These are phyloP conservation scores for Leccinum variicolor DNA, from an alignment of 768 basidiomycete genomes.

Conservation along the genomic window DNA sequence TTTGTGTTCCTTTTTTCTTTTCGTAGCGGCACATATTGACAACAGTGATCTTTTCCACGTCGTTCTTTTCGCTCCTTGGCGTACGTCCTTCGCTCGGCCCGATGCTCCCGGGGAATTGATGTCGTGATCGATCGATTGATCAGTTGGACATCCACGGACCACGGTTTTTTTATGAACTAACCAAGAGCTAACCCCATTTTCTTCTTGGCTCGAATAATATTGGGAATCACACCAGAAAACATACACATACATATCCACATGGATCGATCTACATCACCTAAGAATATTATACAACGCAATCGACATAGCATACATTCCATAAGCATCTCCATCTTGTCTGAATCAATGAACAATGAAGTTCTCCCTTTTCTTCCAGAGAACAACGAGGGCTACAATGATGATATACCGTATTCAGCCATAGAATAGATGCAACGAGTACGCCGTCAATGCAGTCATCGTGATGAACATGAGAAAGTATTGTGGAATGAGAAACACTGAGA, in stretches of 20 bases:
- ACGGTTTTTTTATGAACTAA: not conserved
- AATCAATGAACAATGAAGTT: not conserved
- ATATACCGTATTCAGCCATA: slow-evolving; percentile 24
- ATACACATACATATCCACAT: not conserved
- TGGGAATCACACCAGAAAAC: not conserved
- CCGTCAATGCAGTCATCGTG: slow-evolving; percentile 36
- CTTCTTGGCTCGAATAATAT: not conserved
- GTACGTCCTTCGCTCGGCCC: not conserved
- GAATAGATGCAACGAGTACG: slow-evolving; percentile 34
- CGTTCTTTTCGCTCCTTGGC: not conserved
- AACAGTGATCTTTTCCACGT: not conserved
- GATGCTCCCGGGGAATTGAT: not conserved
- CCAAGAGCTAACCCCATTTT: no score
- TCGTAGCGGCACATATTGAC: not conserved
- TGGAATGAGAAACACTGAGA: slow-evolving; percentile 61
- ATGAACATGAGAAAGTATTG: slow-evolving; percentile 44
- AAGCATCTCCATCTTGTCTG: not conserved
- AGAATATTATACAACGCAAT: not conserved
- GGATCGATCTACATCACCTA: not conserved
- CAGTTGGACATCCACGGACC: not conserved
- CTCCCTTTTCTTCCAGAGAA: not conserved
- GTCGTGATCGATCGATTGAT: not conserved
- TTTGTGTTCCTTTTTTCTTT: not conserved
- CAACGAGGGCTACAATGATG: not conserved
- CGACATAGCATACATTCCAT: not conserved